Conservation (phyloP, 148 eudicot species). For the Nepenthes gracilis region DNA sequence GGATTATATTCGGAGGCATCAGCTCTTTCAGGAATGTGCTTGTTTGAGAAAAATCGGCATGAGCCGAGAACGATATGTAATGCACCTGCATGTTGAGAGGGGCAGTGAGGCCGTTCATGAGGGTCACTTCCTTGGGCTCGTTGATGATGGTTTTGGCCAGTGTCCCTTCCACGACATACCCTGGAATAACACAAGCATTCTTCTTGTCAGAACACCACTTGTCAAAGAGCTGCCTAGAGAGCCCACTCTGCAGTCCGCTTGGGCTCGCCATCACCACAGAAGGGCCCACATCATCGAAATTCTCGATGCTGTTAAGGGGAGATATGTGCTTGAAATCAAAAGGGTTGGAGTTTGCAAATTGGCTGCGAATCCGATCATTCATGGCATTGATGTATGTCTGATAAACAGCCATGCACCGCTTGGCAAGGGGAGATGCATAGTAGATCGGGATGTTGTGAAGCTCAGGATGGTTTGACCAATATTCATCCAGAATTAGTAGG, state of each 20-base stretch:
- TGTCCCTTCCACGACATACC: conserved; percentile 89
- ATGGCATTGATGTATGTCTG: conserved; percentile 90
- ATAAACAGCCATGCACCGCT: conserved; percentile 89
- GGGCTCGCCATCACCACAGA: conserved; percentile 97
- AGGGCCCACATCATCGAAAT: conserved; percentile 75
- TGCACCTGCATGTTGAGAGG: conserved; percentile 84
- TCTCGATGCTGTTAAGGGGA: conserved; percentile 65
- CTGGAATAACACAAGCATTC: conserved; percentile 90
- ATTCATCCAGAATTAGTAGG: conserved; percentile 86
- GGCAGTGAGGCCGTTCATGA: conserved; percentile 69
- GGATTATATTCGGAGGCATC: conserved; percentile 86
- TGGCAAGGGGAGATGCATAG: conserved; percentile 94
- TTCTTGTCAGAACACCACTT: conserved; percentile 85
- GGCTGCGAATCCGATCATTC: conserved; percentile 87
- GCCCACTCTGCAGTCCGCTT: conserved; percentile 79
- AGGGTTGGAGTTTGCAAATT: conserved; percentile 79
- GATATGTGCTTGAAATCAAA: conserved; percentile 86
- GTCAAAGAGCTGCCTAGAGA: conserved; percentile 88
- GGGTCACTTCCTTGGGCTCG: conserved; percentile 90
- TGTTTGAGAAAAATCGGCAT: conserved; percentile 82
- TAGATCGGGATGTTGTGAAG: conserved; percentile 80
- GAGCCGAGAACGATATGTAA: conserved; percentile 95
- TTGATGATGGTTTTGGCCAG: conserved; percentile 77
- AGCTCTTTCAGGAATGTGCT: conserved; percentile 76
- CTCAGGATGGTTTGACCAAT: conserved; percentile 92